Evolutionary conservation across 768 basidiomycete species (phyloP), one percentile per base, ranked within the genome.

Genomic region (Xerocomellus intermedius): DNA sequence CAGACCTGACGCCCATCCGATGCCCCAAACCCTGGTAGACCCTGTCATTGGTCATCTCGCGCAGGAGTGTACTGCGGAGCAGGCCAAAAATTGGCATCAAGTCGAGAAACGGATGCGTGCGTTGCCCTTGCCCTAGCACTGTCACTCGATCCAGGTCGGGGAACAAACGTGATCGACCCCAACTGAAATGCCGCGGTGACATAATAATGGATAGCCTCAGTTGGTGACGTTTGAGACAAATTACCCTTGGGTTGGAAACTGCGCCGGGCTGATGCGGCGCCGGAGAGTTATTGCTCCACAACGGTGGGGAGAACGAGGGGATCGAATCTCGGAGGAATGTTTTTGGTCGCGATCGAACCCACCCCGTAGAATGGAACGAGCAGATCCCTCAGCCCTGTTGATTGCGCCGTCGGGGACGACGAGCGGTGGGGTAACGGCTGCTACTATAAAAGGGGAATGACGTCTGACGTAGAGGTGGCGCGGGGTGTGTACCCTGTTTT

Each of bases 391-490:
- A 42, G 46, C 55, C 55, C 55, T 17, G 37, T 8, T 33, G 28
- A 14, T 50, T 55, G 54, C 30, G 54, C 41, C 32, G 41, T 43
- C 33, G 55, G n/a, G n/a, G 37, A 3, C 41, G 48, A 41, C 38
- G 55, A 49, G 53, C 41, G 37, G 33, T 47, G 52, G 55, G 43
- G 54, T 54, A 46, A 56, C 13, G 5, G 13, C 5, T 48, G 6
- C 52, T 30, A 56, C 52, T 30, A 56, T 49, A 65, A 56, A 58
- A 57, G 55, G 65, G 17, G 43, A 46, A 69, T 70, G 69, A 70
- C 66, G 70, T 70, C 69, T 69, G 66, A 70, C 60, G 56, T 59
- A 48, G 63, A 51, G 39, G 68, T 69, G 70, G 68, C 70, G 69
- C 67, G 47, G 58, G 53, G 69, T 60, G 59, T 58, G 66, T 17